A percentile compares a stretch with the other conserved stretches of the same genome.
Evolutionary conservation across 1,139 yeast species (phyloP).

Genomic region (Yamadazyma friedrichii): DNA sequence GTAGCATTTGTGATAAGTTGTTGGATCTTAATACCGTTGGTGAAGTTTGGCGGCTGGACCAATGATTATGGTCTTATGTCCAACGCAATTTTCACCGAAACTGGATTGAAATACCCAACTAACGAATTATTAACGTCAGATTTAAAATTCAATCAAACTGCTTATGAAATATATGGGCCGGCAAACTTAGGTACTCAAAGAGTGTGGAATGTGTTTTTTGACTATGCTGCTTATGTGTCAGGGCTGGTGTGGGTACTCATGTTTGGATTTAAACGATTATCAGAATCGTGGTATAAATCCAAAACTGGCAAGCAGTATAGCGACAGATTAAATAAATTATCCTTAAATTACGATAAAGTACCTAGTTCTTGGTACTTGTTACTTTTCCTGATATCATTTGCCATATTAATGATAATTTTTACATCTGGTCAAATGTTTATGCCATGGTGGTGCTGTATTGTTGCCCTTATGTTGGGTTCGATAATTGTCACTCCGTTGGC

Average conservation of each 20-base stretch:
- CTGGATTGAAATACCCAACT: conserved; percentile 38
- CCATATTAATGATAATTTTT: conserved; percentile 32
- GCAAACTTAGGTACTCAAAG: conserved; percentile 44
- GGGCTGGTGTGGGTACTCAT: conserved; percentile 46
- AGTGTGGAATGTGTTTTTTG: conserved; percentile 51
- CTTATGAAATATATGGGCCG: conserved; percentile 39
- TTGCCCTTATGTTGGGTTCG: conserved; percentile 43
- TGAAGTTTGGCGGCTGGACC: conserved; percentile 25
- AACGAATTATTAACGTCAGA: conserved; percentile 30
- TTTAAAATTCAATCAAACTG: conserved; percentile 34
- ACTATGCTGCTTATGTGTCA: conserved; percentile 50
- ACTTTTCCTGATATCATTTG: conserved; percentile 34
- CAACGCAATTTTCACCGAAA: conserved; percentile 29
- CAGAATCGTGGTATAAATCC: background rate
- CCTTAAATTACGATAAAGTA: conserved; percentile 36
- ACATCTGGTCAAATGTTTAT: conserved; percentile 40
- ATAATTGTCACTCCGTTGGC: conserved; percentile 48
- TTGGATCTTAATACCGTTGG: conserved; percentile 43
- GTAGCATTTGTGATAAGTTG: conserved; percentile 39
- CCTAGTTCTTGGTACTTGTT: conserved; percentile 42
- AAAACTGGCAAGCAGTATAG: conserved; percentile 16
- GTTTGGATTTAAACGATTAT: conserved; percentile 23
- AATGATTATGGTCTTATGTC: conserved; percentile 36
- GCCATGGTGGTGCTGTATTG: conserved; percentile 50
- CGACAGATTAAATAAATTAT: conserved; percentile 42